Conservation (phyloP, 257 asterid species). For the Solanum commersonii region DNA sequence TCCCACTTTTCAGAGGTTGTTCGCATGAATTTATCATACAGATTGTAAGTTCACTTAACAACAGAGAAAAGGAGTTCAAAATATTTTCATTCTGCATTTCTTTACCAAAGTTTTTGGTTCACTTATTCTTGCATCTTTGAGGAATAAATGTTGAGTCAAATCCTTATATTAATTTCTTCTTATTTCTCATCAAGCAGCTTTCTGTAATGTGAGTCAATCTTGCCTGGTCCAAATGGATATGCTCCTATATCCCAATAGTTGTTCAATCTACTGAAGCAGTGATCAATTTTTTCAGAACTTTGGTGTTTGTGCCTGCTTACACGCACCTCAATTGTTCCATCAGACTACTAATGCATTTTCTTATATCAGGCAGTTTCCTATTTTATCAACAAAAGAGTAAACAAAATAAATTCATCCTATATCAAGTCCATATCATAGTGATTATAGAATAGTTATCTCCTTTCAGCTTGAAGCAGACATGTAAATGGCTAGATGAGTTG, state of each 20-base stretch:
- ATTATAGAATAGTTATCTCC: neutral
- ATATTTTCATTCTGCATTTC: neutral
- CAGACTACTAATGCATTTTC: neutral
- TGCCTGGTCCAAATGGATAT: neutral
- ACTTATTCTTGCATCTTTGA: neutral
- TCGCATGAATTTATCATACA: slow-evolving; percentile 46
- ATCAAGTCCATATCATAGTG: neutral
- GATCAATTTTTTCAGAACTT: neutral
- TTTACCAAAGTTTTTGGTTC: neutral
- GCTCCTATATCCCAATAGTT: neutral
- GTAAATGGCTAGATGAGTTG: neutral
- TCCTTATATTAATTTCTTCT: neutral
- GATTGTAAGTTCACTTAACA: slow-evolving; percentile 33
- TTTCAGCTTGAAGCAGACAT: neutral
- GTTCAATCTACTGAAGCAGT: neutral
- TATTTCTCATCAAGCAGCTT: neutral
- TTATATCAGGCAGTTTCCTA: neutral
- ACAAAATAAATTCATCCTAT: neutral
- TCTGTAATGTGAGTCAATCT: neutral
- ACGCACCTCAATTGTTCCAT: neutral
- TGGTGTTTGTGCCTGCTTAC: neutral
- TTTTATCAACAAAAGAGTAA: neutral
- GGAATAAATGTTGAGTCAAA: neutral
- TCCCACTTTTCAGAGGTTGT: slow-evolving; percentile 54
- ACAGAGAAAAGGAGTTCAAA: neutral